Evolutionary conservation across 345 rosid genomes (phyloP).

Genomic region (Populus davidiana): DNA sequence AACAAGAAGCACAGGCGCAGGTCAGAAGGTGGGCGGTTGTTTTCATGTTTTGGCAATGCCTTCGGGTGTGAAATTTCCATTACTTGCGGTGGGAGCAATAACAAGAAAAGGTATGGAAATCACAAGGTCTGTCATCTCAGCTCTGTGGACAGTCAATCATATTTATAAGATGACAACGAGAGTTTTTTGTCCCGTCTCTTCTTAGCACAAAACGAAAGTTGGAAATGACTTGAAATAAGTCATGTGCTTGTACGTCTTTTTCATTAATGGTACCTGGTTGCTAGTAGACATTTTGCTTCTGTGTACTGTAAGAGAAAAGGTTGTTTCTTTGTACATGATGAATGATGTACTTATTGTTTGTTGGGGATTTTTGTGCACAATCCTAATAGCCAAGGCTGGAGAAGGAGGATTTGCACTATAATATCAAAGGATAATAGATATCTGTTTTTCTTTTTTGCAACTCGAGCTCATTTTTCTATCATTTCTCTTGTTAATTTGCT

Average conservation of each 20-base stretch:
- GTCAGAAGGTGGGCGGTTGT: conserved; percentile 39
- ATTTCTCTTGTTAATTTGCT: not conserved
- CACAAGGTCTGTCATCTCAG: conserved; percentile 45
- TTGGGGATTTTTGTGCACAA: not conserved
- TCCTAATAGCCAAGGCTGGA: not conserved
- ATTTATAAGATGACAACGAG: not conserved
- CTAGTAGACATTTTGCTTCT: not conserved
- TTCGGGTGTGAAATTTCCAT: conserved; percentile 81
- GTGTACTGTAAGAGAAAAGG: not conserved
- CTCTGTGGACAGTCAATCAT: conserved; percentile 32
- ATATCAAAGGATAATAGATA: not conserved
- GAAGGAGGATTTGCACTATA: not conserved
- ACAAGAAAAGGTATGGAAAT: conserved; percentile 33
- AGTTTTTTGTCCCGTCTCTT: not conserved
- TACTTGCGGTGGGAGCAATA: conserved; percentile 61
- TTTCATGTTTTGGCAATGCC: conserved; percentile 76
- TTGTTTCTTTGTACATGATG: not conserved
- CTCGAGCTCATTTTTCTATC: not conserved
- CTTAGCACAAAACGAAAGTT: not conserved
- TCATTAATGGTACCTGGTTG: not conserved
- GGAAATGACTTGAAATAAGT: not conserved
- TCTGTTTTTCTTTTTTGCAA: not conserved
- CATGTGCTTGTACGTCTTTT: not conserved
- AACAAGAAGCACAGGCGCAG: conserved; percentile 21
- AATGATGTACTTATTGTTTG: not conserved